These are phyloP conservation scores for Leccinum ponderosum DNA, from an alignment of 1,284 basidiomycete species.

Conservation along the genomic window DNA sequence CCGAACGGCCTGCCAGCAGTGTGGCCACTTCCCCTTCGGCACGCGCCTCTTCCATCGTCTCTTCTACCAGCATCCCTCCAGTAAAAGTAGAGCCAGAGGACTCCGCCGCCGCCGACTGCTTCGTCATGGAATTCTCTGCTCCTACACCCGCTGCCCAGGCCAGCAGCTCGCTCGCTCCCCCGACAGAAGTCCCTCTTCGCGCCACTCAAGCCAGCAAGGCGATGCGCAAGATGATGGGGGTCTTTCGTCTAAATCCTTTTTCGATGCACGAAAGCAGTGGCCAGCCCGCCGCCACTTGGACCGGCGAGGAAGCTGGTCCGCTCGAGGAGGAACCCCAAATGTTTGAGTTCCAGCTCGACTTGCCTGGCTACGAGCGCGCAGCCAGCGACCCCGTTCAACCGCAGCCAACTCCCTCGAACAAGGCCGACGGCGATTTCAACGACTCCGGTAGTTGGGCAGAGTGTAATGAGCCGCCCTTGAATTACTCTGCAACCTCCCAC, in stretches of 20 bases:
- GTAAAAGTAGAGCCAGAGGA: constrained; percentile 36
- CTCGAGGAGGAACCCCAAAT: constrained; percentile 57
- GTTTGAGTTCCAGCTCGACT: constrained; percentile 62
- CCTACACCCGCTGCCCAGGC: constrained; percentile 31
- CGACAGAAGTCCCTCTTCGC: constrained; percentile 69
- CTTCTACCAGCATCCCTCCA: constrained; percentile 27
- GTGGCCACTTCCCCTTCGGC: constrained; percentile 36
- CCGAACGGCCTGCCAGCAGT: constrained; percentile 36
- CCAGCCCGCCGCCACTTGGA: constrained; percentile 38
- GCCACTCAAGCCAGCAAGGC: constrained; percentile 65
- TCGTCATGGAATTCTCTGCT: constrained; percentile 38
- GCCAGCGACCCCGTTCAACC: constrained; percentile 18
- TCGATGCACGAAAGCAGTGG: constrained; percentile 58
- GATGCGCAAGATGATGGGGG: constrained; percentile 73
- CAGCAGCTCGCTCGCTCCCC: constrained; percentile 45
- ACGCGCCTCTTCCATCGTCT: constrained; percentile 36
- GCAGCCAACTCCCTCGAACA: constrained; percentile 11
- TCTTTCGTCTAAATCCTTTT: constrained; percentile 75
- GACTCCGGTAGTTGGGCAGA: constrained; percentile 25
- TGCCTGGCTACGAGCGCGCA: constrained; percentile 28
- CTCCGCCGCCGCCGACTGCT: constrained; percentile 29
- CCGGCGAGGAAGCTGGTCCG: constrained; percentile 49
- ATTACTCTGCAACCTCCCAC: constrained; percentile 29
- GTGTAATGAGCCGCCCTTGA: constrained; percentile 18
- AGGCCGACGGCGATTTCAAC: constrained; percentile 21